Base-by-base conservation (phyloP, 2,329 filamentous ascomycete genomes). In the Fusarium begoniae region DNA sequence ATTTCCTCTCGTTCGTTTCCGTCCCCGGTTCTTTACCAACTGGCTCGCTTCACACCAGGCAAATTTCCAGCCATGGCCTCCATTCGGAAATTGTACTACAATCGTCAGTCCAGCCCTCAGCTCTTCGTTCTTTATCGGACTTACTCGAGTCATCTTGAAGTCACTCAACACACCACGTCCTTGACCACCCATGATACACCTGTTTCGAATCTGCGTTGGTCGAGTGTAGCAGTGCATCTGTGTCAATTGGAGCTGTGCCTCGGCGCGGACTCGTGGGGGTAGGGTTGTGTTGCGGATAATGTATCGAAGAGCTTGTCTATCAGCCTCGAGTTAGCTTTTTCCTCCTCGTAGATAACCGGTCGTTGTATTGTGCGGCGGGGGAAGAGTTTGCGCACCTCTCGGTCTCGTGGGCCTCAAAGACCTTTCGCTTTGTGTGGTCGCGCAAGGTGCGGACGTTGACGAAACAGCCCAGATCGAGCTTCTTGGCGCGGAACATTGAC, bases 151-250 rank as follows among this genome's bases (percentile, higher is more conserved):
- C 88, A 99, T 89, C 84, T 95, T 94, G 80, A 99, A 99, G 80
- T 96, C 96, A 65, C 94, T 91, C 75, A 98, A 88, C n/a, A 99
- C 88, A 92, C 95, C 94, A 77, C 94, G 89, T 24, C 92, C 92
- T 82, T 94, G 95, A n/a, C 96, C 96, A 75, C 95, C 95, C 82
- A 96, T 89, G 60, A 97, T 92, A 86, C 96, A 99, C 77, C 96
- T 88, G 85, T 98, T 98, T 83, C 93, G 92, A 82, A 99, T 95
- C 87, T 98, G 95, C 56, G 96, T 98, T 66, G 94, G 91, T 70
- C 95, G 90, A 41, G 96, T 98, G 85, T 98, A 98, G 87, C 90
- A 91, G 86, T 98, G 95, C 96, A 98, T 98, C 85, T 97, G 93
- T 8, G 93, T 91, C 75, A 99, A 88, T 85, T 98, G 92, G 64